phyloP scores from a whole-genome alignment of 192 early-diverging fungal species.

The Backusella australiensis region DNA sequence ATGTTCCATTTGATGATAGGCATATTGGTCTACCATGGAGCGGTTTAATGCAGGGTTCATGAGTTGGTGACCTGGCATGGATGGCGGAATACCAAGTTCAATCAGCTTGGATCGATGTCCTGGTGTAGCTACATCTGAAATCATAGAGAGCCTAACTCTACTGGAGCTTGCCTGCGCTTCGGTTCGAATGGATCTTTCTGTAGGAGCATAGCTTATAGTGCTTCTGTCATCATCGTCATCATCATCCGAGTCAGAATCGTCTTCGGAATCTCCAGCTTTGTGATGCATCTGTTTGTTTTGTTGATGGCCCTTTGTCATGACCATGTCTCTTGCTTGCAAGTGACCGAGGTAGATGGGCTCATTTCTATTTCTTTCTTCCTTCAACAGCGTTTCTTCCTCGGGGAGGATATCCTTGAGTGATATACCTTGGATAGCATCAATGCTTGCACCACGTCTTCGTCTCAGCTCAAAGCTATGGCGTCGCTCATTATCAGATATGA shows the following conservation, averaged over 20 bases:
- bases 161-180: conserved; percentile 11
- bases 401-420: background rate
- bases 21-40: background rate
- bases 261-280: background rate
- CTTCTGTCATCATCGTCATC: conserved; percentile 11
- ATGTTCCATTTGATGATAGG: background rate
- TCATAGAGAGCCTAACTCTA: background rate
- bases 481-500: conserved; percentile 7
- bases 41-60: background rate
- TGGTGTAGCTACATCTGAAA: background rate
- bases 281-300: background rate
- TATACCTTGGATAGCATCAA: conserved; percentile 9
- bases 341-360: conserved; percentile 16
- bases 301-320: background rate
- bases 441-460: conserved; percentile 26
- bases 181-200: conserved; percentile 4
- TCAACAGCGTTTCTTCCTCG: background rate
- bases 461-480: conserved; percentile 26
- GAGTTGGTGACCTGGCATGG: background rate
- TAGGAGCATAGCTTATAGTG: conserved; percentile 6
- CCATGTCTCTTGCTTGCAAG: background rate
- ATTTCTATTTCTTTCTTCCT: background rate
- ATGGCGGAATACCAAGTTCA: conserved; percentile 2
- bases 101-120: background rate
- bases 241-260: conserved; percentile 16